Evolutionary conservation across 73 alveolate species (phyloP).

Genomic region (Breviolum minutum): DNA sequence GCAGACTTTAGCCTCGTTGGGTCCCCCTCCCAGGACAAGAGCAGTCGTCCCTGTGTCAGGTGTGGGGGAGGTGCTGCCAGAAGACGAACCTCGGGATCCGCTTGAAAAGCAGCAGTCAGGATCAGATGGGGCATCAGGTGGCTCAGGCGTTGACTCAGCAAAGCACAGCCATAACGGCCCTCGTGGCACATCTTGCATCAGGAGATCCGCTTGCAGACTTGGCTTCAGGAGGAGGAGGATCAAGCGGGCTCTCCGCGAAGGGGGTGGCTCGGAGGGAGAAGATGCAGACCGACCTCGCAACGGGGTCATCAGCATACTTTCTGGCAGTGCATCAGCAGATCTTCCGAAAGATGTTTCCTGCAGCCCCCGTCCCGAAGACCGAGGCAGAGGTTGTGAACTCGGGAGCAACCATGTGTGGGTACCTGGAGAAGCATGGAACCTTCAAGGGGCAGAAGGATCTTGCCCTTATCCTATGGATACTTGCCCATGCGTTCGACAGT

Average conservation of each 20-base stretch:
- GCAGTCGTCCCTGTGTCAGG: neutral
- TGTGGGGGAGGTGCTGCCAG: neutral
- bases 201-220: neutral
- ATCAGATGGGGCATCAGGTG: neutral
- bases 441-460: neutral
- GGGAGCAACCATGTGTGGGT: neutral
- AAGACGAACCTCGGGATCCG: neutral
- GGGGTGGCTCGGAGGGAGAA: neutral
- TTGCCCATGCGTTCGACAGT: neutral
- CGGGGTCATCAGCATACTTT: neutral
- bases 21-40: neutral
- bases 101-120: too few species aligned
- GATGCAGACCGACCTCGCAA: neutral
- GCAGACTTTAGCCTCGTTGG: too few species aligned
- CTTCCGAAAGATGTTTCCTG: neutral
- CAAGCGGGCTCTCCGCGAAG: neutral
- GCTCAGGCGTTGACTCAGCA: neutral
- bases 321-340: neutral
- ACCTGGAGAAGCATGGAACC: slow-evolving; percentile 2
- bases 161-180: neutral
- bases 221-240: neutral
- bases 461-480: neutral
- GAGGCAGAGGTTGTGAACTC: neutral
- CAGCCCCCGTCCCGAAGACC: neutral
- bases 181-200: neutral